Conservation (phyloP, 1,139 yeast species). For the Candida sp. region DNA sequence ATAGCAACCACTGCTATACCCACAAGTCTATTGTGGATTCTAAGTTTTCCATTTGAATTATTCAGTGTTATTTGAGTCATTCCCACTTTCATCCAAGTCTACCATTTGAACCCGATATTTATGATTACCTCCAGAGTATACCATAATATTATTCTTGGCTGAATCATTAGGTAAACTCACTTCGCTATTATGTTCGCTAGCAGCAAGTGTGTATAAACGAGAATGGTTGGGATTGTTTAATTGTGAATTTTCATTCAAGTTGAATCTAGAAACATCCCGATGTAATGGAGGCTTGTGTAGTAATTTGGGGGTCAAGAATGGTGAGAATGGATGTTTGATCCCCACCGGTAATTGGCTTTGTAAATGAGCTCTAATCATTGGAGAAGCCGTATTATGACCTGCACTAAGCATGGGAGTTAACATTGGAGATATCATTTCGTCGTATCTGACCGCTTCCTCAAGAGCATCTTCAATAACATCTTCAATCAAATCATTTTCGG, state of each 20-base stretch:
- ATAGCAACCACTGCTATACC: too few species aligned
- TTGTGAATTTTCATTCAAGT: constrained; percentile 12
- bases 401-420: constrained; percentile 37
- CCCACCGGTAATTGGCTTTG: constrained; percentile 8
- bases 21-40: too few species aligned
- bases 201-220: constrained; percentile 15
- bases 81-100: constrained; percentile 8
- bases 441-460: constrained; percentile 44
- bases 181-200: background rate
- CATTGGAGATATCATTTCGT: constrained; percentile 45
- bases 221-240: constrained; percentile 18
- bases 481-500: constrained; percentile 45
- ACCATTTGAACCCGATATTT: constrained; percentile 34
- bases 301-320: constrained; percentile 1
- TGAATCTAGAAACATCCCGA: constrained; percentile 7
- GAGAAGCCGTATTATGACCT: constrained; percentile 6
- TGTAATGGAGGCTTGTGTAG: background rate
- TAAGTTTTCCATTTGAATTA: too few species aligned
- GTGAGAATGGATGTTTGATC: constrained; percentile 3
- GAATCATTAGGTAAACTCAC: constrained; percentile 3
- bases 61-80: constrained; percentile 7
- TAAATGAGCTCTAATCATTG: constrained; percentile 3
- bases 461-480: constrained; percentile 48
- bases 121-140: constrained; percentile 42
- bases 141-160: constrained; percentile 12